Evolutionary conservation across 2,329 filamentous ascomycete genomes (phyloP).

Genomic region (Claviceps maximensis): DNA sequence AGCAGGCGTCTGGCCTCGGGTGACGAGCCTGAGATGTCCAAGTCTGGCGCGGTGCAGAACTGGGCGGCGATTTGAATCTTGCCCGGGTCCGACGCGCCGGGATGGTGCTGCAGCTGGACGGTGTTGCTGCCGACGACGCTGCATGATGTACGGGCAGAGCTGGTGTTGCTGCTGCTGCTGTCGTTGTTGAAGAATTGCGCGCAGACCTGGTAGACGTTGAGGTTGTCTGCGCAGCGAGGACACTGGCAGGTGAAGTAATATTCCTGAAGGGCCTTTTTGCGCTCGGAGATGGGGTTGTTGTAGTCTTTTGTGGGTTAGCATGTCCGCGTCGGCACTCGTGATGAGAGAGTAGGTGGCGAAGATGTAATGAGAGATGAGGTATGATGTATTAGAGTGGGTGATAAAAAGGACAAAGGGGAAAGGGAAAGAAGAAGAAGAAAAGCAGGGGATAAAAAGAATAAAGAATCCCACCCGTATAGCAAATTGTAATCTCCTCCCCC

Average conservation of each 20-base stretch:
- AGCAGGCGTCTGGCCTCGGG: neutral
- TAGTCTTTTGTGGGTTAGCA: constrained; percentile 28
- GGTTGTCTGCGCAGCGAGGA: constrained; percentile 33
- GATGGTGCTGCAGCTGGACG: constrained; percentile 8
- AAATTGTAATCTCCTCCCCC: constrained; percentile 46
- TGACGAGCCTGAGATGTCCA: neutral
- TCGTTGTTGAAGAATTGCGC: constrained; percentile 21
- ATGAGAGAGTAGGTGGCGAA: no score
- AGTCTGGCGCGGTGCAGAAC: neutral
- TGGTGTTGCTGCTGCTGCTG: constrained; percentile 11
- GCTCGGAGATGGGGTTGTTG: constrained; percentile 28
- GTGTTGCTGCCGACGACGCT: constrained; percentile 25
- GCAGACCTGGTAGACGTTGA: constrained; percentile 42
- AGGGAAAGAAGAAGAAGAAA: neutral
- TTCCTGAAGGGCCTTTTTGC: constrained; percentile 28
- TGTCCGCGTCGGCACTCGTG: no score
- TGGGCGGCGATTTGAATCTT: constrained; percentile 9
- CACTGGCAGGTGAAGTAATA: constrained; percentile 43
- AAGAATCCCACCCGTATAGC: constrained; percentile 39
- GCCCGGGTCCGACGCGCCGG: constrained; percentile 12
- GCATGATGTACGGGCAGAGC: constrained; percentile 25
- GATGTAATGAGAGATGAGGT: no score
- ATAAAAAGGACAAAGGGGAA: neutral
- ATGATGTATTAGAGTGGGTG: no score
- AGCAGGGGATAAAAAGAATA: neutral